phyloP scores from a whole-genome alignment of 164 flowering plant species.

The Cinnamomum chago region DNA sequence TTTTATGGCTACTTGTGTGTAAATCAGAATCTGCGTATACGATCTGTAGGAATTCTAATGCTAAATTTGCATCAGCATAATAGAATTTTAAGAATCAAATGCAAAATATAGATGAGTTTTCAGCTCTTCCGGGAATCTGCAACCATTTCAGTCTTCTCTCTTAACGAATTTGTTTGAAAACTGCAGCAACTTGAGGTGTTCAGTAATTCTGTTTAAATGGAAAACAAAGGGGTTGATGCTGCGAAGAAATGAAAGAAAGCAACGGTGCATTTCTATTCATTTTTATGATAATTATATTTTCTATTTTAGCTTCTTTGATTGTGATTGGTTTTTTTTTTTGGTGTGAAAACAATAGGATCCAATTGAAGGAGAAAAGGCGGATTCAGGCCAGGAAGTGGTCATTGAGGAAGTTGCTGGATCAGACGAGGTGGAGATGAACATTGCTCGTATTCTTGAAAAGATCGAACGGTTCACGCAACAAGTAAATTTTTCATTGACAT shows the following conservation, averaged over 20 bases:
- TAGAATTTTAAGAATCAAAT: background rate
- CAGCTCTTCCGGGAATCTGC: too few species aligned
- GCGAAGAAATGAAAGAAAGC: conserved; percentile 6
- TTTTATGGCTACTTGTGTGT: background rate
- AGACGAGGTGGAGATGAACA: conserved; percentile 61
- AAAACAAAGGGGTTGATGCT: background rate
- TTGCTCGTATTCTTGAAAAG: conserved; percentile 55
- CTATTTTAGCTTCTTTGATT: background rate
- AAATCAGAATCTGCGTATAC: too few species aligned
- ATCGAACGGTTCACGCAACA: conserved; percentile 65
- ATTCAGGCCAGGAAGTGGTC: conserved; percentile 11
- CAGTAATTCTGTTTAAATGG: background rate
- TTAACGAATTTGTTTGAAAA: background rate
- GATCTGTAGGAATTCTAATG: background rate
- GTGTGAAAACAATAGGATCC: conserved; percentile 19
- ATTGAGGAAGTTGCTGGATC: conserved; percentile 46
- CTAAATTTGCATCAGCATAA: background rate
- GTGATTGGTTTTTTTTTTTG: background rate
- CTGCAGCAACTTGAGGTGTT: background rate
- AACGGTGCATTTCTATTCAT: background rate
- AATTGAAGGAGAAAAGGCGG: conserved; percentile 22
- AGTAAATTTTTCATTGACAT: conserved; percentile 29
- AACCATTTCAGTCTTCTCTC: background rate
- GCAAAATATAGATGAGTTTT: too few species aligned
- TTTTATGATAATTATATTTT: background rate